Base-by-base conservation (phyloP, 1,284 basidiomycete genomes). In the Trametes versicolor region DNA sequence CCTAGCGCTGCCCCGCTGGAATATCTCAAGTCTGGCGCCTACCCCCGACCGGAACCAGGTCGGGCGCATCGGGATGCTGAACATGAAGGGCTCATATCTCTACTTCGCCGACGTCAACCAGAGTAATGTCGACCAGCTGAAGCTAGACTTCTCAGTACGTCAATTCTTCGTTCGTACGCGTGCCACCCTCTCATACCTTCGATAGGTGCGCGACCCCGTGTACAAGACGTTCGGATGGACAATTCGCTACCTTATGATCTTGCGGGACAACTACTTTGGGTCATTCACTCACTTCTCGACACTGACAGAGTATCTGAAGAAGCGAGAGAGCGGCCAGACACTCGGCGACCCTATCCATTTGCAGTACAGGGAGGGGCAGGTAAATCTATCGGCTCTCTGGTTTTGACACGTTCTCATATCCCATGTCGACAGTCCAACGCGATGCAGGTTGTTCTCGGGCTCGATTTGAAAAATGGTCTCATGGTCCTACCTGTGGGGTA, bases 231-330 rank as follows among this genome's bases (percentile, higher is more conserved):
- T 95, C 54, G 96, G 95, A 21, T 97, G 95, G 95, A 89, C 89
- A 0, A 85, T 96, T 62, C 88, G 96, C 37, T 89, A 95, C 72
- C 83, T 96, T 70, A 92, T 98, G 88, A 88, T 92, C 52, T 74
- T 97, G 58, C 88, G 92, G 60, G 95, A 97, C 71, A 97, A 98
- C 76, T 98, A 98, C 76, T 89, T 97, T 62, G 96, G 96, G 21
- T 85, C 87, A 4, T 98, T 96, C 77, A 97, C 95, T 1, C 93
- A 96, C 71, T 98, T 96, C 73, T 90, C 90, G 8, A 97, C 94
- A 0, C 83, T 95, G 56, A 85, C 85, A 34, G 96, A 98, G 79
- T 96, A 94, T 74, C 80, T 95, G 58, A 86, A 90, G 60, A 91
- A 89, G 75, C 84, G 87, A 32, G 83, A 81, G 58, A 82, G 80